A percentile compares a stretch with the other conserved stretches of the same genome.
Evolutionary conservation across 306 rosid species (phyloP).

Genomic region (Pterocarpus santalinus): DNA sequence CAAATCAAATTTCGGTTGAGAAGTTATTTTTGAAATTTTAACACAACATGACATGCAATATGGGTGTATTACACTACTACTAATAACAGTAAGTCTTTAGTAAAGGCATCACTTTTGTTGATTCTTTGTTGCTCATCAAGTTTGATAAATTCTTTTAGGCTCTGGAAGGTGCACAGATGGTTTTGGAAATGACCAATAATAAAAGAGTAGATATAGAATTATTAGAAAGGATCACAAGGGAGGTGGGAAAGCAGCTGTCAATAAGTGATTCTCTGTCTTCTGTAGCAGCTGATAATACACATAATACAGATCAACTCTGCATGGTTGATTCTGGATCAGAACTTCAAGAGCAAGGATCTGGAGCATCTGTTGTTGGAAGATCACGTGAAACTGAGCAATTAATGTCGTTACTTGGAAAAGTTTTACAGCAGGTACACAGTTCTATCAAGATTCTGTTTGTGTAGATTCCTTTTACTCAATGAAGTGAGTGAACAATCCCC

Average conservation of each 20-base stretch:
- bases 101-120: slow-evolving; percentile 40
- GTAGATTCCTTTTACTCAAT: slow-evolving; percentile 22
- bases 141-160: slow-evolving; percentile 66
- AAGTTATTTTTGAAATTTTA: background rate
- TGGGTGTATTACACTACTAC: background rate
- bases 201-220: slow-evolving; percentile 74
- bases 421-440: slow-evolving; percentile 75
- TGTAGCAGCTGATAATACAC: slow-evolving; percentile 45
- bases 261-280: slow-evolving; percentile 42
- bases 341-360: slow-evolving; percentile 49
- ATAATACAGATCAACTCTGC: slow-evolving; percentile 32
- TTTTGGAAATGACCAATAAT: slow-evolving; percentile 65
- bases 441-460: slow-evolving; percentile 36
- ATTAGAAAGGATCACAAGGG: slow-evolving; percentile 71
- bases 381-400: slow-evolving; percentile 74
- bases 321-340: slow-evolving; percentile 50
- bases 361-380: slow-evolving; percentile 54
- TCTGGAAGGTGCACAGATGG: slow-evolving; percentile 79
- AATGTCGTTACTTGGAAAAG: slow-evolving; percentile 72
- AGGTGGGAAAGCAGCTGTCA: slow-evolving; percentile 69
- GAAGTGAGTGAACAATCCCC: slow-evolving; percentile 1
- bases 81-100: background rate
- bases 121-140: slow-evolving; percentile 35
- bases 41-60: background rate
- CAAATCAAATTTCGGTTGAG: slow-evolving; percentile 8